A percentile compares a stretch with the other conserved stretches of the same genome.
Evolutionary conservation across 805 yeast species (phyloP).

Genomic region (Sungouiella thailandica): DNA sequence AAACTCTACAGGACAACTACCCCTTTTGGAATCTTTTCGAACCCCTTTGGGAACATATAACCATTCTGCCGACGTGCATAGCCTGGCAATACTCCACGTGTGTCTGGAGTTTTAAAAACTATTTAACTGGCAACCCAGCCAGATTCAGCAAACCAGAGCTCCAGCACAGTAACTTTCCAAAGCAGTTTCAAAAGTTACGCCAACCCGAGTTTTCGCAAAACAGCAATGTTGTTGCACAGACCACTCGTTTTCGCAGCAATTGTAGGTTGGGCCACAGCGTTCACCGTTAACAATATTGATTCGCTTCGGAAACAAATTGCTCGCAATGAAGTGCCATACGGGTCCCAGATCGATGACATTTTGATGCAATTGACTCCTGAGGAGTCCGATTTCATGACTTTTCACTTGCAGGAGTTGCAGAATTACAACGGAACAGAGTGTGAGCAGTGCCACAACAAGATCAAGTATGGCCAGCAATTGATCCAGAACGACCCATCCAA

Average conservation of each 20-base stretch:
- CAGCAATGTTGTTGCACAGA: too few relatives aligned
- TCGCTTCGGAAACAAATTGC: slow-evolving; percentile 19
- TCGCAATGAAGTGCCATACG: slow-evolving; percentile 9
- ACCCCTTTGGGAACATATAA: too few relatives aligned
- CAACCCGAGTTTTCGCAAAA: too few relatives aligned
- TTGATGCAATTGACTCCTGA: slow-evolving; percentile 18
- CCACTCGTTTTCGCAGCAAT: slow-evolving; percentile 10
- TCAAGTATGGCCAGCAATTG: slow-evolving; percentile 25
- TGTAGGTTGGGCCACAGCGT: slow-evolving; percentile 9
- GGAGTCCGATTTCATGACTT: slow-evolving; percentile 26
- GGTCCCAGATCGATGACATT: slow-evolving; percentile 20
- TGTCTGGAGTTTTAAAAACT: too few relatives aligned
- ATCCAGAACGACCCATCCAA: slow-evolving; percentile 26
- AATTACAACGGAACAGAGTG: slow-evolving; percentile 30
- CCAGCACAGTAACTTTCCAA: too few relatives aligned
- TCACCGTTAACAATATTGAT: slow-evolving; percentile 23
- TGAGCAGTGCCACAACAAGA: slow-evolving; percentile 31
- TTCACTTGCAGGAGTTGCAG: slow-evolving; percentile 24
- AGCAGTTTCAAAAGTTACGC: too few relatives aligned
- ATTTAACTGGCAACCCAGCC: too few relatives aligned
- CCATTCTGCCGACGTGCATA: too few relatives aligned
- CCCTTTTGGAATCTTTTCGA: too few relatives aligned
- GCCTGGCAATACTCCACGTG: too few relatives aligned
- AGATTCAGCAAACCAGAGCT: too few relatives aligned
- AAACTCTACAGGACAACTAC: too few relatives aligned